Evolutionary conservation across 176 grass and related monocot species (phyloP), one percentile per base, ranked within the genome.

Genomic region (Aegilops speltoides): DNA sequence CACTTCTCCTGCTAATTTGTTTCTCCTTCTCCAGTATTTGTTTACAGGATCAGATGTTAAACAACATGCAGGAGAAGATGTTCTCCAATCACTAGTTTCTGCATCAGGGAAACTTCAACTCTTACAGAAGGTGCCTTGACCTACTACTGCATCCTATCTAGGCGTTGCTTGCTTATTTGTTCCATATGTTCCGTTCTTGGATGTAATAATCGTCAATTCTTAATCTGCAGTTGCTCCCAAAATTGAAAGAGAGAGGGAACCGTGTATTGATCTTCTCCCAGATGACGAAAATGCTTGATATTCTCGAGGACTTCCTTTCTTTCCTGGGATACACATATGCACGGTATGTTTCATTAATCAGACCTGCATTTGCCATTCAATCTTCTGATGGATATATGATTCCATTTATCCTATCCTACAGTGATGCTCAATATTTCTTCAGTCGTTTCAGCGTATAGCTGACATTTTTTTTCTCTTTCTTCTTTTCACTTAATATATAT

Each of bases 221-320:
- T 25, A 31, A 64, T 81, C 19, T 57, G 19, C 85, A 92, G 90
- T 82, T 95, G 59, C 88, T 95, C 68, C 90, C 93, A 40, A 92
- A 60, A 88, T 86, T 95, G 75, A 95, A 95, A 87, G 88, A 92
- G 75, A 90, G 90, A 76, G 87, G 88, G 32, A 88, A 95, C 61
- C 82, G 88, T 57, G 90, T 95, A 16, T 63, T 95, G 15, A 92
- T 95, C 24, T 92, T 95, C 79, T 95, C 90, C 0, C 93, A 95
- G 64, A 95, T 90, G 90, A 92, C 85, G 59, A 85, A 19, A 38
- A 95, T 92, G 93, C 93, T 95, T 83, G 85, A 95, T 76, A 84
- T 95, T 76, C 85, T 95, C 0, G 90, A 95, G 79, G 93, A 90
- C 70, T 90, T 92, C 32, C 75, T 94, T 76, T 77, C 3, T 59